Evolutionary conservation across 2,329 filamentous ascomycete genomes (phyloP).

Genomic region (Lanzia echinophila): DNA sequence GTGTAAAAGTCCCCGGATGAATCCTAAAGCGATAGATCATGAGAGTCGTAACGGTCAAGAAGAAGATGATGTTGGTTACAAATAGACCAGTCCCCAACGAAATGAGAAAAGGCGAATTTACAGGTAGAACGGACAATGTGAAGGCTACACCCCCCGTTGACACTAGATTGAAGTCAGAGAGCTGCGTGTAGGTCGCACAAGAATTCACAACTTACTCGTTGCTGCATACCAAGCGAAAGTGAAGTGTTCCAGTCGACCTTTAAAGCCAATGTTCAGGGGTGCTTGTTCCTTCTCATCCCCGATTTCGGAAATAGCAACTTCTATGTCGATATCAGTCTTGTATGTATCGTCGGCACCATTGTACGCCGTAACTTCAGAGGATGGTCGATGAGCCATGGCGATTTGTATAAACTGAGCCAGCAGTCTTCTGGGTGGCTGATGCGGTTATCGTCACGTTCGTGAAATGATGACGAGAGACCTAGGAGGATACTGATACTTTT

Average conservation of each 20-base stretch:
- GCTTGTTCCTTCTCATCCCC: neutral
- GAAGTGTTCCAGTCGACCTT: constrained; percentile 8
- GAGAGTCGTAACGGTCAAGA: constrained; percentile 45
- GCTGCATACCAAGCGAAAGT: constrained; percentile 4
- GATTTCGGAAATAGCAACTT: neutral
- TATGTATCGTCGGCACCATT: neutral
- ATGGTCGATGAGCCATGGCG: constrained; percentile 1
- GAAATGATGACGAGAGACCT: neutral
- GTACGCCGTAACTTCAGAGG: neutral
- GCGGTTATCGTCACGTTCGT: neutral
- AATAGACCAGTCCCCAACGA: constrained; percentile 64
- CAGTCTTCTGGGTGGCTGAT: constrained; percentile 1
- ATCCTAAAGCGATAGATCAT: constrained; percentile 58
- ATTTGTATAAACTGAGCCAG: constrained; percentile 8
- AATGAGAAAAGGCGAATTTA: constrained; percentile 45
- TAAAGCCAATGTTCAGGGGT: neutral
- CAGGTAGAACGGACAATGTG: constrained; percentile 55
- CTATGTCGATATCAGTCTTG: neutral
- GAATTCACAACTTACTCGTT: no score
- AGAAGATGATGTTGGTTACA: constrained; percentile 60
- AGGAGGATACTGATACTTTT: neutral
- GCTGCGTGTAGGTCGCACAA: no score
- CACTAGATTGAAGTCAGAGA: no score
- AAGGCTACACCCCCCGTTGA: constrained; percentile 65
- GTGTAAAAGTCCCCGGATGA: constrained; percentile 46